Base-by-base conservation (phyloP, 2,329 filamentous ascomycete species). In the Cryphonectria carpinicola region DNA sequence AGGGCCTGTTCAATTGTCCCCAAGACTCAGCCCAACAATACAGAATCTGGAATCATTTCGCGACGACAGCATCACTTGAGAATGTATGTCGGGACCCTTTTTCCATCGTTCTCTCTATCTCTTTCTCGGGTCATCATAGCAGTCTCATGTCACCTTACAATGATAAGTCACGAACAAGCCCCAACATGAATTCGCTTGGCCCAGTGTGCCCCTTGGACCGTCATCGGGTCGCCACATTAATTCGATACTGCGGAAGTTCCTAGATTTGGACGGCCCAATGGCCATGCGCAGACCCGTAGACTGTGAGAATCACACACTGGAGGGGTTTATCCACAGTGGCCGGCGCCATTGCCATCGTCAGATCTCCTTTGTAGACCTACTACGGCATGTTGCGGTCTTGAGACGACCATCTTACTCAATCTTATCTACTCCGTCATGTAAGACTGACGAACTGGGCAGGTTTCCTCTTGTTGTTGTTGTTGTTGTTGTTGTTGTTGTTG, bases 401-500 rank as follows among this genome's bases (percentile, higher is more conserved):
- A 58, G 54, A 32, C 28, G 54, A 32, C 54, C 54, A 19, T 32
- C 54, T 58, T 58, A 58, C 54, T 58, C 54, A 58, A 35, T 58
- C 28, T 58, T 28, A 58, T 32, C 54, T 19, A 19, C 25, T 8
- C 28, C 4, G 25, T 58, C 5, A 58, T n/a, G 25, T 58, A 35
- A 58, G 54, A 19, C 54, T 35, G 25, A 58, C n/a, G 25, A 28
- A 32, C 25, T 56, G 13, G 5, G 11, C 25, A 28, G 25, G 25
- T 19, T 14, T 58, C 25, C 54, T 58, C 25, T 17, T 19, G 13
- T 35, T 17, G 54, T 17, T 19, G 54, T 19, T 17, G 25, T 17
- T 19, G 54, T 19, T 17, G 25, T 17, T 19, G 54, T 17, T 19
- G 13, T 35, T 17, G 54, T 17, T 19, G 13, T 35, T 17, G 54